Percentiles rank a stretch among this genome's conserved stretches.
phyloP scores from a whole-genome alignment of 495 filamentous ascomycete genomes.

The Aspergillus leporis region DNA sequence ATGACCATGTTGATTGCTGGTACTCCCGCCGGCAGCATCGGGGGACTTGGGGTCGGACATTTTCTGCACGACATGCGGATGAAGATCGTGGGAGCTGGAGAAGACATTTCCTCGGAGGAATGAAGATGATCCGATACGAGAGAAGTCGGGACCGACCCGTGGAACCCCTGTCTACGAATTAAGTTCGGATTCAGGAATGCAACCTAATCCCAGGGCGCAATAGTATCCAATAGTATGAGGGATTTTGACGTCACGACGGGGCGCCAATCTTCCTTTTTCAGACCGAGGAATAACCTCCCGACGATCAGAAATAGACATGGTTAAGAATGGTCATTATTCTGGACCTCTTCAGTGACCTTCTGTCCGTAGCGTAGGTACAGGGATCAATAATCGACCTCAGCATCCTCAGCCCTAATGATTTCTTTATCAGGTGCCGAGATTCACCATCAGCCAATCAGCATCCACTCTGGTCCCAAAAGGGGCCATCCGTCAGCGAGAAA shows the following conservation, averaged over 20 bases:
- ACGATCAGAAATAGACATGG: too few species aligned
- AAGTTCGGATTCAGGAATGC: neutral
- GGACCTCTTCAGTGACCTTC: too few species aligned
- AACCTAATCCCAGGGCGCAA: neutral
- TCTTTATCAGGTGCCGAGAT: too few species aligned
- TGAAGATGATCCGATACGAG: neutral
- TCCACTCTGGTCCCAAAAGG: too few species aligned
- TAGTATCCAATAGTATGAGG: neutral
- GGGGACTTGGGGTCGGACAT: neutral
- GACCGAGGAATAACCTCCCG: neutral
- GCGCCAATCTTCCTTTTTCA: neutral
- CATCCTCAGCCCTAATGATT: too few species aligned
- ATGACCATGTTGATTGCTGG: neutral
- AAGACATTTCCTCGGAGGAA: neutral
- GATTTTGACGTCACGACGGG: neutral
- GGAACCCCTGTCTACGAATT: neutral
- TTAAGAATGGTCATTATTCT: too few species aligned
- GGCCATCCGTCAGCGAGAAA: too few species aligned
- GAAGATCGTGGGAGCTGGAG: neutral
- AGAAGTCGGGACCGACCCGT: neutral
- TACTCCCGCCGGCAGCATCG: neutral
- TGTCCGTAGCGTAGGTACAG: too few species aligned
- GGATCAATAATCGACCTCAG: too few species aligned
- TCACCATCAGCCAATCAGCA: too few species aligned
- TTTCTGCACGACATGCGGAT: neutral